Evolutionary conservation across 2,329 filamentous ascomycete species (phyloP).

Genomic region (Talaromyces sp.): DNA sequence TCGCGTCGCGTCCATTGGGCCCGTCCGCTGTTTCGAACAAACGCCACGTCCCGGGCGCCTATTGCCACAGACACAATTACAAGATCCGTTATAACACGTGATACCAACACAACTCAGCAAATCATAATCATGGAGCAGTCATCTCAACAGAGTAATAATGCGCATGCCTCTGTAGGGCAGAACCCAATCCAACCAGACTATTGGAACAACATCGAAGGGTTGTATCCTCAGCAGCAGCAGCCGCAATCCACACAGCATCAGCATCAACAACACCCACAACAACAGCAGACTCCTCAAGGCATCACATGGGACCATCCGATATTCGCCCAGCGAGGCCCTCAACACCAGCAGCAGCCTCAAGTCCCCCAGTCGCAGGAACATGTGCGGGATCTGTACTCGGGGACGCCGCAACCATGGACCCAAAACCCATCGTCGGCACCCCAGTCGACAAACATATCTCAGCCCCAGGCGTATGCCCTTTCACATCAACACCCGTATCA

Average conservation of each 20-base stretch:
- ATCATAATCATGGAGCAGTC: conserved; percentile 35
- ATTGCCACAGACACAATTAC: not conserved
- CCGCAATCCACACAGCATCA: conserved; percentile 5
- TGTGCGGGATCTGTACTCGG: conserved; percentile 27
- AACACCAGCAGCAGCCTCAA: conserved; percentile 18
- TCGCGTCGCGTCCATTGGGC: conserved; percentile 4
- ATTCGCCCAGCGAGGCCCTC: conserved; percentile 14
- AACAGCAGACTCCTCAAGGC: conserved; percentile 17
- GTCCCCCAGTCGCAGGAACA: conserved; percentile 19
- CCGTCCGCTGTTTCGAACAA: too few species aligned
- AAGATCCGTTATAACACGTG: not conserved
- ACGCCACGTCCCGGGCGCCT: conserved; percentile 4
- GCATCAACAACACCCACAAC: conserved; percentile 23
- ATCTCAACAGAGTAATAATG: conserved; percentile 15
- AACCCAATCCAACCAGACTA: conserved; percentile 28
- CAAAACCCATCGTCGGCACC: conserved; percentile 25
- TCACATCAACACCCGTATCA: conserved; percentile 28
- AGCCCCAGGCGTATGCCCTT: conserved; percentile 23
- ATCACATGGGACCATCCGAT: conserved; percentile 13
- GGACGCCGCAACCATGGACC: conserved; percentile 29
- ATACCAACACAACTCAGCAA: not conserved
- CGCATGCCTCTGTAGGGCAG: conserved; percentile 24
- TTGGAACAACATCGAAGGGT: conserved; percentile 31
- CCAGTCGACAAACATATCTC: conserved; percentile 17
- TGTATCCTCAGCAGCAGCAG: conserved; percentile 19